Conservation (phyloP, 2,329 filamentous ascomycete genomes). For the Sporothrix euskadiensis region DNA sequence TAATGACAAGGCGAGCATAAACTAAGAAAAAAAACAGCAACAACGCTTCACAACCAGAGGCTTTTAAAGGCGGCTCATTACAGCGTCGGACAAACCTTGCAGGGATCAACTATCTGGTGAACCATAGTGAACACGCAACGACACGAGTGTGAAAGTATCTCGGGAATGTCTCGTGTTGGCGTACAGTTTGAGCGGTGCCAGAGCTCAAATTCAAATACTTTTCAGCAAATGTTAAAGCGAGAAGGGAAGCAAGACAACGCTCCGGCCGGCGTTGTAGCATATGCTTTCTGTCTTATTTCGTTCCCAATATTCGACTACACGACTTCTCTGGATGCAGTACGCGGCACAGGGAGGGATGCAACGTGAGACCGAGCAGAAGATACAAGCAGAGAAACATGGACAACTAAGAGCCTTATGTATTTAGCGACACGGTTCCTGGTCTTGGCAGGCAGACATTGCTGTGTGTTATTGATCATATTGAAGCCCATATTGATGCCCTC, state of each 20-base stretch:
- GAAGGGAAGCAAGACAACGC: not conserved
- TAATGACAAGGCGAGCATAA: too few species aligned
- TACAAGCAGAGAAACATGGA: not conserved
- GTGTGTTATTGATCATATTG: too few species aligned
- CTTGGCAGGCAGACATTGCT: not conserved
- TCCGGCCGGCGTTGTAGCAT: not conserved
- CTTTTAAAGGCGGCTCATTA: not conserved
- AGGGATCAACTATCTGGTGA: not conserved
- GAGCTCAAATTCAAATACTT: too few species aligned
- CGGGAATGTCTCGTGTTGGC: too few species aligned
- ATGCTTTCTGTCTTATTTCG: not conserved
- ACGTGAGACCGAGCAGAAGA: not conserved
- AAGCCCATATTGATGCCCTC: too few species aligned
- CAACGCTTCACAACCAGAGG: not conserved
- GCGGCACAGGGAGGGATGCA: constrained; percentile 10
- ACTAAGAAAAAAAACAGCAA: not conserved
- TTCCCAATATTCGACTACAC: not conserved
- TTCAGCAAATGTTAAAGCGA: not conserved
- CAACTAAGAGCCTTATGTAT: not conserved
- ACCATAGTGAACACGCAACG: not conserved
- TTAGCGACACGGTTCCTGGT: not conserved
- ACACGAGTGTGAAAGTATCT: not conserved
- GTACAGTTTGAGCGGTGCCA: not conserved
- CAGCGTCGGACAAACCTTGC: not conserved
- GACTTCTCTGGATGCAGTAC: not conserved